Evolutionary conservation across 2,329 filamentous ascomycete genomes (phyloP).

Genomic region (Ophiostoma sp.): DNA sequence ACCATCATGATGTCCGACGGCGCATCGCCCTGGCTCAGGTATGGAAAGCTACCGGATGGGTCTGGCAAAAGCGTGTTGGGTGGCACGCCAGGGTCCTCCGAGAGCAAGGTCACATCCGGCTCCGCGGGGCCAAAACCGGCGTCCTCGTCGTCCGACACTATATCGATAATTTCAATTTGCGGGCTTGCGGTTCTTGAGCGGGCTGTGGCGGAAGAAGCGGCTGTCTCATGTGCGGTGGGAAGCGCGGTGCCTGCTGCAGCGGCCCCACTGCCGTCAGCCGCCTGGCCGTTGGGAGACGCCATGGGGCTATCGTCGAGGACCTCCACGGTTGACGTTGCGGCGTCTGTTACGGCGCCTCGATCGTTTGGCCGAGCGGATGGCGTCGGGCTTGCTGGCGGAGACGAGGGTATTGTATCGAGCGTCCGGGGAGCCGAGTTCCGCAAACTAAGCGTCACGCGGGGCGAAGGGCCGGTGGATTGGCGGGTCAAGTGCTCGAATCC

Average conservation of each 20-base stretch:
- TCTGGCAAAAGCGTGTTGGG: constrained; percentile 39
- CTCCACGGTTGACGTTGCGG: constrained; percentile 31
- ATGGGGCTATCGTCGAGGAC: constrained; percentile 41
- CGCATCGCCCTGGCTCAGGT: constrained; percentile 36
- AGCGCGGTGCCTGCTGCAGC: not conserved
- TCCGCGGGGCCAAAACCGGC: constrained; percentile 28
- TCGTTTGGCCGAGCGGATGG: not conserved
- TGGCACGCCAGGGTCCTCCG: constrained; percentile 20
- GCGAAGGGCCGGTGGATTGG: not conserved
- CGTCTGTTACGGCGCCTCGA: constrained; percentile 23
- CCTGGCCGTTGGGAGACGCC: constrained; percentile 41
- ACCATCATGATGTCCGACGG: constrained; percentile 35
- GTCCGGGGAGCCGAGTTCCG: constrained; percentile 46
- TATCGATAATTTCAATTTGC: constrained; percentile 46
- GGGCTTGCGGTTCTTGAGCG: constrained; percentile 46
- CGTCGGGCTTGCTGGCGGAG: constrained; percentile 37
- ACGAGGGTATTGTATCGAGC: constrained; percentile 46
- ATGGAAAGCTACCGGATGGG: constrained; percentile 51
- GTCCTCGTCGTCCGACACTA: constrained; percentile 43
- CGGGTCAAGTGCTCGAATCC: not conserved
- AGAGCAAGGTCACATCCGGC: constrained; percentile 32
- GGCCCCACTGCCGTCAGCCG: constrained; percentile 29
- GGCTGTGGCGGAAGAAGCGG: constrained; percentile 35
- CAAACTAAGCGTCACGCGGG: constrained; percentile 58
- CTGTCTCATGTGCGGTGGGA: not conserved